Conservation (phyloP, 176 grass and related monocot species). For the Pharus latifolius region DNA sequence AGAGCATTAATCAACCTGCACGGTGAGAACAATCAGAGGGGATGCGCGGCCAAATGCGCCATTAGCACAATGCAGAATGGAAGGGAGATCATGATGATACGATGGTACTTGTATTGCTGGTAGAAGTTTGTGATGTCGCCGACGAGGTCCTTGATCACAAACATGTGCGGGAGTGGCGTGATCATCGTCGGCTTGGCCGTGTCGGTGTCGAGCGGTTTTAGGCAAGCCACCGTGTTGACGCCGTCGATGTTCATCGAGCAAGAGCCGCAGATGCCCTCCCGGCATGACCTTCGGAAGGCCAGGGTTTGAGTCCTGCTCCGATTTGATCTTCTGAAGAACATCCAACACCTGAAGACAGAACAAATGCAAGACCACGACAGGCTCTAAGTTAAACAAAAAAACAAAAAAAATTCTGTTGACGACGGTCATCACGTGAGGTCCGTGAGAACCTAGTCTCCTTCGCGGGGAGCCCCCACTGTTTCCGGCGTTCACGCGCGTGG, state of each 20-base stretch:
- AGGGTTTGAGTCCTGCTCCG: slow-evolving; percentile 54
- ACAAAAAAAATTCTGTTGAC: too few relatives aligned
- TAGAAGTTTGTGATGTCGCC: slow-evolving; percentile 73
- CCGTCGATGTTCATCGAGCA: slow-evolving; percentile 80
- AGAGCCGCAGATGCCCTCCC: slow-evolving; percentile 67
- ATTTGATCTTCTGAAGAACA: slow-evolving; percentile 72
- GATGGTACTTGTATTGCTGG: slow-evolving; percentile 64
- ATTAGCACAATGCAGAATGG: background rate
- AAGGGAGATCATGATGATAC: background rate
- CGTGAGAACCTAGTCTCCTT: slow-evolving; percentile 74
- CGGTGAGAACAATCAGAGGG: too few relatives aligned
- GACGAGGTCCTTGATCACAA: slow-evolving; percentile 69
- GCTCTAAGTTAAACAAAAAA: too few relatives aligned
- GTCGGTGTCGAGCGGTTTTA: slow-evolving; percentile 42
- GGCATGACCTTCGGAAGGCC: slow-evolving; percentile 60
- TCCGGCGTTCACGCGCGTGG: slow-evolving; percentile 26
- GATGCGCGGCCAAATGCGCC: too few relatives aligned
- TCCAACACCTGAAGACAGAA: slow-evolving; percentile 50
- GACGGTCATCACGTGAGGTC: too few relatives aligned
- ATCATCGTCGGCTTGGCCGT: slow-evolving; percentile 37
- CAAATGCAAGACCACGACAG: too few relatives aligned
- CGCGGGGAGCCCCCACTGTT: too few relatives aligned
- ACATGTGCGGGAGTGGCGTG: slow-evolving; percentile 74
- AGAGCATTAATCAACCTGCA: slow-evolving; percentile 38
- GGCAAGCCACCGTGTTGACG: slow-evolving; percentile 63